phyloP scores from a whole-genome alignment of 164 flowering plant species.

The Stephania cephalantha region DNA sequence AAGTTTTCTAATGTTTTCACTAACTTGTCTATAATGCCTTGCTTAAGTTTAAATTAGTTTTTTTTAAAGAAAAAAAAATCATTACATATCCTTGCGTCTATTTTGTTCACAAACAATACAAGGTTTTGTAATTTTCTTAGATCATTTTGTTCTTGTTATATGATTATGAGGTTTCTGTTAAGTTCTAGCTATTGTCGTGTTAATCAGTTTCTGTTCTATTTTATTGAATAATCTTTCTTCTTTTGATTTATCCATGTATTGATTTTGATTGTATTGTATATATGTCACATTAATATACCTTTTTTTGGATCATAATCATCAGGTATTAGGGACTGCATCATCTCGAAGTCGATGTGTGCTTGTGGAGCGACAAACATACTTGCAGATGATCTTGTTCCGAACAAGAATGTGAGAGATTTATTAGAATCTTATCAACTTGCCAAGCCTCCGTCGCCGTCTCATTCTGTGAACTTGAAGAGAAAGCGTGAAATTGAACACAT shows the following conservation, averaged over 20 bases:
- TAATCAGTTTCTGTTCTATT: neutral
- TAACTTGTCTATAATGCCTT: neutral
- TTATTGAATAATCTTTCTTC: neutral
- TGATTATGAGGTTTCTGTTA: neutral
- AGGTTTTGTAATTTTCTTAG: neutral
- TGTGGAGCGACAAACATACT: constrained; percentile 83
- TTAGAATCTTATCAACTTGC: constrained; percentile 58
- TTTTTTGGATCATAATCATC: constrained; percentile 6
- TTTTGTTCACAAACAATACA: neutral
- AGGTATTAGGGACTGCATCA: constrained; percentile 88
- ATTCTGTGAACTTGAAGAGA: constrained; percentile 71
- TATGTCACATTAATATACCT: neutral
- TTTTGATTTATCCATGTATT: neutral
- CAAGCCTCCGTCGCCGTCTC: constrained; percentile 16
- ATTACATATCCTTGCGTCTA: neutral
- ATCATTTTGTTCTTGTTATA: neutral
- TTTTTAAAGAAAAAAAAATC: neutral
- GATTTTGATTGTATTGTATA: neutral
- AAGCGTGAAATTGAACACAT: constrained; percentile 66
- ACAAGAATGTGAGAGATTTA: constrained; percentile 83
- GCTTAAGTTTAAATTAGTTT: neutral
- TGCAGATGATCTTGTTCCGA: constrained; percentile 94
- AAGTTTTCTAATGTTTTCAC: neutral
- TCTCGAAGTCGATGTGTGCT: constrained; percentile 66
- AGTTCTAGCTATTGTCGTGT: neutral